These are phyloP conservation scores for Schizothecium vesticola DNA, from an alignment of 495 filamentous ascomycete genomes.

Conservation along the genomic window DNA sequence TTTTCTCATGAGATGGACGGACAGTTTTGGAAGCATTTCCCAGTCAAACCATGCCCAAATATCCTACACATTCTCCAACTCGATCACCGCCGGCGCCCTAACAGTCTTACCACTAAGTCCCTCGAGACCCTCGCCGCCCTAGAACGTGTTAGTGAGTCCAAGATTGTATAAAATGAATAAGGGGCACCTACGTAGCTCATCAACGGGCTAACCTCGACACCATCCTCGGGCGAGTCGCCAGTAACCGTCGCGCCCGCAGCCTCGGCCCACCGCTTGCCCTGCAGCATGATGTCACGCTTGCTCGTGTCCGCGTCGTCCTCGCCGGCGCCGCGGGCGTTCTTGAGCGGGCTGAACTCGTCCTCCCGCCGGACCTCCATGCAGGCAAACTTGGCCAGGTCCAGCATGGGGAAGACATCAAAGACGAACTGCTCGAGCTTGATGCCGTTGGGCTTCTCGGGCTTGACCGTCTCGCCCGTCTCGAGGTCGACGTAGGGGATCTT, in stretches of 20 bases:
- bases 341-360: slow-evolving; percentile 97
- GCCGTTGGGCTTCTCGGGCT: slow-evolving; percentile 91
- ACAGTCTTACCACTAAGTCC: slow-evolving; percentile 69
- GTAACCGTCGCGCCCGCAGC: slow-evolving; percentile 70
- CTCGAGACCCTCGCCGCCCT: slow-evolving; percentile 89
- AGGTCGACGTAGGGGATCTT: slow-evolving; percentile 89
- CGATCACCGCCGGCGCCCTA: slow-evolving; percentile 68
- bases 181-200: slow-evolving; percentile 85
- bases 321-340: slow-evolving; percentile 87
- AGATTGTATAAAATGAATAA: slow-evolving; percentile 1
- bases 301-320: slow-evolving; percentile 95
- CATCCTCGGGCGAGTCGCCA: slow-evolving; percentile 61
- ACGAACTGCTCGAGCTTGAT: slow-evolving; percentile 99
- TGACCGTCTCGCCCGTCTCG: slow-evolving; percentile 69
- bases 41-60: background rate
- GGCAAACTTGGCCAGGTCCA: slow-evolving; percentile 82
- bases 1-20: no score
- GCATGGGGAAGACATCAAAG: slow-evolving; percentile 94
- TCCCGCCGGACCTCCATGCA: slow-evolving; percentile 93
- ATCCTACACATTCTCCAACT: slow-evolving; percentile 53
- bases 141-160: slow-evolving; percentile 26
- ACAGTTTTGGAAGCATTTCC: background rate
- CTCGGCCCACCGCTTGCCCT: slow-evolving; percentile 80
- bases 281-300: slow-evolving; percentile 78
- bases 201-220: slow-evolving; percentile 87